These are phyloP conservation scores for Salvia miltiorrhiza DNA, from an alignment of 257 asterid genomes.

Conservation along the genomic window DNA sequence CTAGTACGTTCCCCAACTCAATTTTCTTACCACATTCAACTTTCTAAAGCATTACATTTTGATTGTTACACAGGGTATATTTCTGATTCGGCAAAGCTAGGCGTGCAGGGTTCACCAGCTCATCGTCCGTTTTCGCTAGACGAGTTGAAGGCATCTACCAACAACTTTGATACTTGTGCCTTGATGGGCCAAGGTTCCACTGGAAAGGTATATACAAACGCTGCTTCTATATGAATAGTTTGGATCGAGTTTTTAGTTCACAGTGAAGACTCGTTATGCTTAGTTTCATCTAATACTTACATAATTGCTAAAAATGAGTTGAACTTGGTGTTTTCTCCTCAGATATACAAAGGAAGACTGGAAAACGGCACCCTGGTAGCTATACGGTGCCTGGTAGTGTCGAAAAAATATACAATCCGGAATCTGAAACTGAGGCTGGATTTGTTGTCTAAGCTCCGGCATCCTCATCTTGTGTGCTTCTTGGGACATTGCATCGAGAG, in stretches of 20 bases:
- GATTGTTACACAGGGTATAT: constrained; percentile 51
- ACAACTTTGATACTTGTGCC: constrained; percentile 40
- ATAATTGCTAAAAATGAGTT: too few species aligned
- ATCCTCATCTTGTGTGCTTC: constrained; percentile 63
- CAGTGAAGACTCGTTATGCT: neutral
- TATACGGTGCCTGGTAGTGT: constrained; percentile 50
- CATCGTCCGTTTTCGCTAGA: constrained; percentile 47
- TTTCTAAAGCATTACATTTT: constrained; percentile 3
- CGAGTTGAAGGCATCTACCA: constrained; percentile 63
- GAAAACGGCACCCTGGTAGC: constrained; percentile 45
- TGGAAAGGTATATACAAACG: constrained; percentile 55
- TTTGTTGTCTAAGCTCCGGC: constrained; percentile 60
- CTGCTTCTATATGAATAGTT: neutral
- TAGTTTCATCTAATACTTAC: neutral
- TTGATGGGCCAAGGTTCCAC: constrained; percentile 56
- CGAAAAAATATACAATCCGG: constrained; percentile 50
- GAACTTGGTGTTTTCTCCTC: constrained; percentile 17
- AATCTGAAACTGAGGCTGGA: constrained; percentile 68
- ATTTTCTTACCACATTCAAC: neutral
- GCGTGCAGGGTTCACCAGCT: constrained; percentile 38
- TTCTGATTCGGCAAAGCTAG: constrained; percentile 50
- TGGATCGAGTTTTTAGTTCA: too few species aligned
- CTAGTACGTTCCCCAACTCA: constrained; percentile 38
- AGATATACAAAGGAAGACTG: constrained; percentile 69
- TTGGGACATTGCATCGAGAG: constrained; percentile 65